A percentile compares a stretch with the other conserved stretches of the same genome.
These are phyloP conservation scores for Flagelloscypha sp. DNA, from an alignment of 768 basidiomycete genomes.

Conservation along the genomic window DNA sequence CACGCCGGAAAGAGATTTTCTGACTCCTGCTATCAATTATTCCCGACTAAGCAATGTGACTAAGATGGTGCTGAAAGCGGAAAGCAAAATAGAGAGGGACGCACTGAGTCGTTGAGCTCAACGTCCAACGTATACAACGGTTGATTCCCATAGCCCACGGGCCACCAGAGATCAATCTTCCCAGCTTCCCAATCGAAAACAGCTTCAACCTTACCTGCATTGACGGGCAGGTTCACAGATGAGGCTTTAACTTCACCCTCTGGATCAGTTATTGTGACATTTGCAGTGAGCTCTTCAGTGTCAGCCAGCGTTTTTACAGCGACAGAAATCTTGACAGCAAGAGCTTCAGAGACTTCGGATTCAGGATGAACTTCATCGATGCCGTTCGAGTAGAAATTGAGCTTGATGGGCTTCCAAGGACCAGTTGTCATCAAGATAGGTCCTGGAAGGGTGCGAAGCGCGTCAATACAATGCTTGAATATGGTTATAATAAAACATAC, in stretches of 20 bases:
- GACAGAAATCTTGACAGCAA: slow-evolving; percentile 46
- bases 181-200: slow-evolving; percentile 45
- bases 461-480: slow-evolving; percentile 1
- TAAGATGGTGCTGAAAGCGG: neutral
- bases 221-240: slow-evolving; percentile 26
- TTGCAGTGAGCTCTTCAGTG: slow-evolving; percentile 43
- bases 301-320: too few relatives aligned
- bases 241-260: slow-evolving; percentile 39
- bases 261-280: slow-evolving; percentile 35
- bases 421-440: slow-evolving; percentile 82
- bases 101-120: slow-evolving; percentile 45
- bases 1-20: slow-evolving; percentile 75
- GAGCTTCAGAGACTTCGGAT: slow-evolving; percentile 43
- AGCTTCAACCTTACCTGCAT: slow-evolving; percentile 27
- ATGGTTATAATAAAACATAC: slow-evolving; percentile 21
- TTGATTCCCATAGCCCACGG: slow-evolving; percentile 75
- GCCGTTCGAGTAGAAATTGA: slow-evolving; percentile 60
- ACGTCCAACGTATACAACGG: slow-evolving; percentile 63
- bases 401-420: slow-evolving; percentile 74
- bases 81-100: slow-evolving; percentile 8
- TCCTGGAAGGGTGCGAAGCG: slow-evolving; percentile 37
- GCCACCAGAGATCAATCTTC: slow-evolving; percentile 76
- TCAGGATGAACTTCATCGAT: slow-evolving; percentile 62
- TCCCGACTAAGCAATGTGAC: slow-evolving; percentile 31
- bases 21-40: slow-evolving; percentile 42